These are phyloP conservation scores for Periconia digitata DNA, from an alignment of 2,329 filamentous ascomycete genomes.

Conservation along the genomic window DNA sequence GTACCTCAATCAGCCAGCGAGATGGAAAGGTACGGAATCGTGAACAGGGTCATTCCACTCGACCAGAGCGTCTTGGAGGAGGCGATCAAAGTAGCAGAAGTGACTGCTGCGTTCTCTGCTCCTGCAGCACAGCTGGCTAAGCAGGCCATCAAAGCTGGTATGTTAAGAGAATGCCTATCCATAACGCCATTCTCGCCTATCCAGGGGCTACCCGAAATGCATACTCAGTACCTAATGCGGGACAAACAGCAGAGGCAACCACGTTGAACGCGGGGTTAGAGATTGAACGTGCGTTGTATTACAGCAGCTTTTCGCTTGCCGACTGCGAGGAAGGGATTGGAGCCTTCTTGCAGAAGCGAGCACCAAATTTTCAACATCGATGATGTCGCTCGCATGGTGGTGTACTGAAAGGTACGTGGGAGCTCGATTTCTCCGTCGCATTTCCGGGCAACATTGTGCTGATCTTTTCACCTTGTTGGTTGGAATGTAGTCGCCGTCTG, in stretches of 20 bases:
- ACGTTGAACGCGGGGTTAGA: slow-evolving; percentile 46
- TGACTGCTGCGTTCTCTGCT: slow-evolving; percentile 45
- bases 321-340: slow-evolving; percentile 48
- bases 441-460: too few species aligned
- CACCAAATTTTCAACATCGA: slow-evolving; percentile 24
- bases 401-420: neutral
- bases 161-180: slow-evolving; percentile 10
- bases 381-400: slow-evolving; percentile 5
- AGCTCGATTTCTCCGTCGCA: neutral
- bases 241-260: slow-evolving; percentile 45
- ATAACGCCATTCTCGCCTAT: neutral
- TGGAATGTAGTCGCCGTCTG: too few species aligned
- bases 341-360: slow-evolving; percentile 47
- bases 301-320: slow-evolving; percentile 38
- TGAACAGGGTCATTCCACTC: slow-evolving; percentile 41
- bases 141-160: slow-evolving; percentile 48
- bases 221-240: neutral
- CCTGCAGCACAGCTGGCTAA: slow-evolving; percentile 49
- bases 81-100: slow-evolving; percentile 42
- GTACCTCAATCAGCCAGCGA: slow-evolving; percentile 40
- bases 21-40: slow-evolving; percentile 45
- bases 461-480: too few species aligned
- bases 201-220: slow-evolving; percentile 11
- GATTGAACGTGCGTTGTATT: slow-evolving; percentile 36
- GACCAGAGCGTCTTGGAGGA: slow-evolving; percentile 42